Percentiles rank a stretch among this genome's conserved stretches.
Evolutionary conservation across 2,329 filamentous ascomycete genomes (phyloP).

Genomic region (Penicillium corylophilum): DNA sequence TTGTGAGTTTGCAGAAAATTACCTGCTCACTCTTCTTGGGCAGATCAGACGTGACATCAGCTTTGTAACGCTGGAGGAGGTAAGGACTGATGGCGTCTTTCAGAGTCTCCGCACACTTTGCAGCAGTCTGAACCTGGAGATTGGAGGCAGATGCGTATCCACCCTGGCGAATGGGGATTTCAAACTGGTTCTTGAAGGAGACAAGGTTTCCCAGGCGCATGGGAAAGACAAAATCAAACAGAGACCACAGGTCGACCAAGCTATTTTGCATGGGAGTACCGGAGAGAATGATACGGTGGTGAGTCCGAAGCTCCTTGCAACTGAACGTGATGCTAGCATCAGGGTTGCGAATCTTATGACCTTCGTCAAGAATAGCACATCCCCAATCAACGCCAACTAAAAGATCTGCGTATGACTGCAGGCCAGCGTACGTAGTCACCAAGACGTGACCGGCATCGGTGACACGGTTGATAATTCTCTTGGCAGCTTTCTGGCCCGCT

Average conservation of each 20-base stretch:
- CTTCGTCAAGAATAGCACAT: conserved; percentile 92
- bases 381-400: conserved; percentile 85
- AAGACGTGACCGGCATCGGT: conserved; percentile 84
- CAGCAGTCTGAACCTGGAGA: conserved; percentile 88
- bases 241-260: conserved; percentile 87
- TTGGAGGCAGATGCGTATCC: conserved; percentile 96
- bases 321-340: conserved; percentile 92
- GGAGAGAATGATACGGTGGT: conserved; percentile 88
- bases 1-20: conserved; percentile 88
- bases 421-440: conserved; percentile 90
- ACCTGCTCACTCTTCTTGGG: conserved; percentile 97
- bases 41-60: conserved; percentile 88
- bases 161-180: conserved; percentile 87
- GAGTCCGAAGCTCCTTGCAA: conserved; percentile 88
- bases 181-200: conserved; percentile 86
- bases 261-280: conserved; percentile 99
- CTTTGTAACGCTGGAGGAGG: conserved; percentile 85
- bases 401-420: conserved; percentile 87
- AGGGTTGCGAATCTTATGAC: conserved; percentile 96
- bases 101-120: conserved; percentile 87
- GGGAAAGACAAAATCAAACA: conserved; percentile 96
- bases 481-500: conserved; percentile 67
- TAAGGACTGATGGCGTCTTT: conserved; percentile 95
- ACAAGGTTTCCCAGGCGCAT: conserved; percentile 92
- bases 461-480: conserved; percentile 78